phyloP scores from a whole-genome alignment of 2,329 filamentous ascomycete species.

The Botrytis squamosa region DNA sequence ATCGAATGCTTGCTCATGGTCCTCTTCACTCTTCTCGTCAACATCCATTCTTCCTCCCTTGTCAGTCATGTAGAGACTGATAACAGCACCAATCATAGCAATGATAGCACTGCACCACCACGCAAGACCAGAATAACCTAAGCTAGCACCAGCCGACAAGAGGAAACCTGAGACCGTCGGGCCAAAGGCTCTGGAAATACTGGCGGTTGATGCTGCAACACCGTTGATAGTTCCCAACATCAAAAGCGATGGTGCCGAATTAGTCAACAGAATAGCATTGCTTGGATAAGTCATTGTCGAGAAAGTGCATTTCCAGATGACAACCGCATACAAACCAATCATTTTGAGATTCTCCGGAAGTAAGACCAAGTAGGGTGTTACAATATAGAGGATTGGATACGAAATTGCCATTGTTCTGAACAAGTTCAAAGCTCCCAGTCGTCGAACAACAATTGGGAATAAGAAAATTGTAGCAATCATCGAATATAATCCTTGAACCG shows the following conservation, averaged over 20 bases:
- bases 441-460: conserved; percentile 74
- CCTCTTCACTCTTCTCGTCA: conserved; percentile 36
- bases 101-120: conserved; percentile 90
- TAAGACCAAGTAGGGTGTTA: conserved; percentile 85
- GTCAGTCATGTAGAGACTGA: conserved; percentile 75
- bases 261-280: conserved; percentile 84
- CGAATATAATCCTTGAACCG: conserved; percentile 84
- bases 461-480: conserved; percentile 75
- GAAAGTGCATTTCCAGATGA: conserved; percentile 92
- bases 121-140: conserved; percentile 81
- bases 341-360: conserved; percentile 71
- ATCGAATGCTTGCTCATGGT: conserved; percentile 32
- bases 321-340: conserved; percentile 70
- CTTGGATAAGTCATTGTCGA: conserved; percentile 89
- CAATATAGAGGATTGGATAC: conserved; percentile 85
- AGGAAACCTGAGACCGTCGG: conserved; percentile 84
- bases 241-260: conserved; percentile 78
- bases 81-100: conserved; percentile 69
- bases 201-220: conserved; percentile 85
- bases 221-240: conserved; percentile 92
- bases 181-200: conserved; percentile 81
- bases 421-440: conserved; percentile 74
- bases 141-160: conserved; percentile 74
- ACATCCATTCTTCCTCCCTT: conserved; percentile 38
- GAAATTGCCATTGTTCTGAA: conserved; percentile 78